A percentile compares a stretch with the other conserved stretches of the same genome.
Conservation (phyloP, 169 alveolate genomes). For the Eimeria maxima region DNA sequence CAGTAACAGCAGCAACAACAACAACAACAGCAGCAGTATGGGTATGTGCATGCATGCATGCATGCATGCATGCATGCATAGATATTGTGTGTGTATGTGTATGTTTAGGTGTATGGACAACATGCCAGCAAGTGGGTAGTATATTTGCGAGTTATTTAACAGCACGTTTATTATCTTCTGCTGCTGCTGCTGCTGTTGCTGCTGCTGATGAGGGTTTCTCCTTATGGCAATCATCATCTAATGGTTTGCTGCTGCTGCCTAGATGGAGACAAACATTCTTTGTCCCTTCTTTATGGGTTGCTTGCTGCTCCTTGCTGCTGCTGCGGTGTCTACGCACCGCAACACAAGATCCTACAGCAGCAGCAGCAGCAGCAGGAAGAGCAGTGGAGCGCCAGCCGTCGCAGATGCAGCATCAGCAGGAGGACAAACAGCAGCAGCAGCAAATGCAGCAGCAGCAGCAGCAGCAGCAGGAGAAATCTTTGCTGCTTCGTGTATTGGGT, state of each 20-base stretch:
- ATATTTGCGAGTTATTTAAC: constrained; percentile 74
- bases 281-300: constrained; percentile 80
- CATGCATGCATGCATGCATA: background rate
- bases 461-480: background rate
- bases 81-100: background rate
- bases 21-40: background rate
- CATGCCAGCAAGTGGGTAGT: constrained; percentile 87
- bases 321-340: constrained; percentile 3
- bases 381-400: background rate
- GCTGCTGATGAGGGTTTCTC: background rate
- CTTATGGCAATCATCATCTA: no score
- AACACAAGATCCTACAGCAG: background rate
- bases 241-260: background rate
- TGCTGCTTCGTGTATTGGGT: background rate
- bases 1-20: background rate
- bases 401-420: background rate
- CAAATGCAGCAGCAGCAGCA: background rate
- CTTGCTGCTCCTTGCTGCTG: constrained; percentile 80
- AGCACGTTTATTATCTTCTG: constrained; percentile 75
- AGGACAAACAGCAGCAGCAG: background rate
- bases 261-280: constrained; percentile 50
- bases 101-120: constrained; percentile 85
- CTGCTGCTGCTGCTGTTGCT: constrained; percentile 72
- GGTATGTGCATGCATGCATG: background rate
- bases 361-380: background rate